These are phyloP conservation scores for Plasmodium gaboni DNA, from an alignment of 169 alveolate genomes.

Conservation along the genomic window DNA sequence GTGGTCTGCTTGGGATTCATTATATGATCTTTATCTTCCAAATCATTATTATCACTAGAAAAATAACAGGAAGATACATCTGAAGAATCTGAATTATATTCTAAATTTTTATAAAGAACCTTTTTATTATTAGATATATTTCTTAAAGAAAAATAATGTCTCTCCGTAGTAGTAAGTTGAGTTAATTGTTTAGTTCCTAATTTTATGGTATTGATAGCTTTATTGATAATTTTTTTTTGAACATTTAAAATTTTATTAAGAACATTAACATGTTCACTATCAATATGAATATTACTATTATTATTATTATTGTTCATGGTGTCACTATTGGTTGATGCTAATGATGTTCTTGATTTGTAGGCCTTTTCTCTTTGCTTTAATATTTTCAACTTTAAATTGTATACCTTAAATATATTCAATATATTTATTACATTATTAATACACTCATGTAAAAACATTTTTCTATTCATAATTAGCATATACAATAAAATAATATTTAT, in stretches of 20 bases:
- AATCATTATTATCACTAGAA: constrained; percentile 49
- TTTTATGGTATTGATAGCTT: constrained; percentile 70
- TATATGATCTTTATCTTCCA: neutral
- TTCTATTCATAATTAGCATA: constrained; percentile 74
- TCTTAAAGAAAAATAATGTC: constrained; percentile 67
- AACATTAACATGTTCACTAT: constrained; percentile 3
- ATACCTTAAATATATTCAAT: constrained; percentile 62
- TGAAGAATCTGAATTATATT: constrained; percentile 54
- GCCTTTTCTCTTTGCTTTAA: constrained; percentile 70
- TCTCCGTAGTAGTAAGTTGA: constrained; percentile 67
- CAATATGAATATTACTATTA: no score
- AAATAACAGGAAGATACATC: constrained; percentile 72
- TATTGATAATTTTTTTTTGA: constrained; percentile 67
- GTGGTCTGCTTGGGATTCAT: neutral
- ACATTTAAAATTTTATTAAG: constrained; percentile 23
- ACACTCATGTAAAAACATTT: constrained; percentile 70
- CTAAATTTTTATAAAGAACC: constrained; percentile 42
- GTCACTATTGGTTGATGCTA: neutral
- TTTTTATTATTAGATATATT: constrained; percentile 30
- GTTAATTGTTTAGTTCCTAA: constrained; percentile 66
- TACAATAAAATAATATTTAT: constrained; percentile 61
- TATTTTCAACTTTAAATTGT: constrained; percentile 64
- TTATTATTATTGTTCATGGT: no score
- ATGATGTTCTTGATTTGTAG: neutral
- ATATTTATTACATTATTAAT: constrained; percentile 62